A percentile compares a stretch with the other conserved stretches of the same genome.
Conservation (phyloP, 495 filamentous ascomycete species). For the Podospora anserina region DNA sequence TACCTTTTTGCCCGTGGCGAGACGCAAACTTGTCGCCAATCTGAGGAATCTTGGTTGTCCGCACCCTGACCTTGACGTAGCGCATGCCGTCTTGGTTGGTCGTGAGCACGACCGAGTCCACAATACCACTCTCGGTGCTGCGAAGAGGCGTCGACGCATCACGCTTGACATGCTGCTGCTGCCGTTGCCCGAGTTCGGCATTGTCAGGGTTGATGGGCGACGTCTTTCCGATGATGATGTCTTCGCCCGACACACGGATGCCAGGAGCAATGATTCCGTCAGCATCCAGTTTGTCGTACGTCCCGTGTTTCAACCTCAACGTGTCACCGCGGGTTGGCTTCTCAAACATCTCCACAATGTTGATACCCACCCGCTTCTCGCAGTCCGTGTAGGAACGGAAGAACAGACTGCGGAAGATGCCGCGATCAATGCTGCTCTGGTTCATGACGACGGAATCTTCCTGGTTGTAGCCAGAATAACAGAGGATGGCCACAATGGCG, state of each 20-base stretch:
- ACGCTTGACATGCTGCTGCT: constrained; percentile 83
- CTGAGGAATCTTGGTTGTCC: constrained; percentile 96
- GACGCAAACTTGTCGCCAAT: constrained; percentile 99
- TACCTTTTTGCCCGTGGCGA: constrained; percentile 98
- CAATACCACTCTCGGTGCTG: constrained; percentile 92
- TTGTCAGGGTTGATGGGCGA: constrained; percentile 88
- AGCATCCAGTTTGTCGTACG: constrained; percentile 95
- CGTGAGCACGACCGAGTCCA: constrained; percentile 88
- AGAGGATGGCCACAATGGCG: constrained; percentile 94
- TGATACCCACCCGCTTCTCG: constrained; percentile 90
- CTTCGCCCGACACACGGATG: constrained; percentile 90
- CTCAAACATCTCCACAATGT: constrained; percentile 86
- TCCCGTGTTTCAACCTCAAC: constrained; percentile 85
- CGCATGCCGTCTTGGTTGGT: constrained; percentile 87
- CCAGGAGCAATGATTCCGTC: constrained; percentile 93
- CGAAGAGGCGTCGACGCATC: constrained; percentile 92
- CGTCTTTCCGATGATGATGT: constrained; percentile 99
- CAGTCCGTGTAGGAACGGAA: constrained; percentile 95
- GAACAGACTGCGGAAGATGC: constrained; percentile 95
- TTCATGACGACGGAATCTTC: constrained; percentile 99
- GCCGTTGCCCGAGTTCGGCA: constrained; percentile 89
- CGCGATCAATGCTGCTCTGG: constrained; percentile 95
- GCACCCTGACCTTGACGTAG: constrained; percentile 94
- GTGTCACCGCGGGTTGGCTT: constrained; percentile 88
- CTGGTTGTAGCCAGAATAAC: constrained; percentile 99